Evolutionary conservation across 2,329 filamentous ascomycete genomes (phyloP), one percentile per base, ranked within the genome.

Genomic region (Calonectria crousiana): DNA sequence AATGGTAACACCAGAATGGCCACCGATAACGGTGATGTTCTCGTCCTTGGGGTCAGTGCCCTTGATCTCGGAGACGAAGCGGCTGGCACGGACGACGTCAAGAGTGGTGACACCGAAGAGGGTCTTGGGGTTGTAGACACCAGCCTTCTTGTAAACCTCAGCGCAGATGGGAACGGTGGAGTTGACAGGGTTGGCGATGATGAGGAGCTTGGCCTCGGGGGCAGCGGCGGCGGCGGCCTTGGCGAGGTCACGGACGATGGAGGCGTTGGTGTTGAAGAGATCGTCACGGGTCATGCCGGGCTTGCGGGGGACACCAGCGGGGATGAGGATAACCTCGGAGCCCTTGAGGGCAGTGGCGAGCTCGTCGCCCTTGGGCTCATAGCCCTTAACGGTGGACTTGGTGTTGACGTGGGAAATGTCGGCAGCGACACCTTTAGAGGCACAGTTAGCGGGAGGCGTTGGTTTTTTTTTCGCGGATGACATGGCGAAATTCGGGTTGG

Each of bases 211-310:
- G 88, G 97, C 97, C 78, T 98, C 91, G 83, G 97, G 97, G 85
- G 93, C 92, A 81, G 95, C 92, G 84, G 98, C 93, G 84, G 97
- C 97, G 84, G 92, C 93, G 83, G 95, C 96, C 92, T 98, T 98
- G 89, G 96, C 96, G 80, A 99, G 93, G 88, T 98, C 97, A 85
- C 96, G 96, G 86, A 99, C 97, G 87, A 99, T 99, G 86, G 95
- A 98, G 87, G 97, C 97, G 88, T 99, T 99, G 92, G 96, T 99
- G 93, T 98, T 98, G 95, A 99, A 99, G 79, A 99, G 94, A 87
- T 99, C 96, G 89, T 99, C 97, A 91, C 97, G 96, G 89, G 95
- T 98, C 97, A 99, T 99, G 89, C 97, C 97, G 86, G 97, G 97
- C 93, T 98, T 98, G 90, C 97, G 95, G 85, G 97, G 97, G 80